Evolutionary conservation across 2,329 filamentous ascomycete genomes (phyloP).

Genomic region (Fusarium sp.): DNA sequence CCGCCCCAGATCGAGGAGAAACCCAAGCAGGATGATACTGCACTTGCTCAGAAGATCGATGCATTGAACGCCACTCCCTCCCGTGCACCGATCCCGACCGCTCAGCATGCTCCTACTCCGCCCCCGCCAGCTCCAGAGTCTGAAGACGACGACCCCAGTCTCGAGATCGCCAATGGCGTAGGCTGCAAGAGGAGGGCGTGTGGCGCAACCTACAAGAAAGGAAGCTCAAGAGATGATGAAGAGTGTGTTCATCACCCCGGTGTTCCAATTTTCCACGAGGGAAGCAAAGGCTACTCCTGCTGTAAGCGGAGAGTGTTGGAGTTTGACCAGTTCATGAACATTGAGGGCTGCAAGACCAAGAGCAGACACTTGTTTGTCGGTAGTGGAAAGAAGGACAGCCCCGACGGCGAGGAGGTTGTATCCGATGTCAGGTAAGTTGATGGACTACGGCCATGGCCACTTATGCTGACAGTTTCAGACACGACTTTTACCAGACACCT

Average conservation of each 20-base stretch:
- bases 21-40: slow-evolving; percentile 57
- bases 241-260: slow-evolving; percentile 91
- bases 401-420: slow-evolving; percentile 76
- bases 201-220: slow-evolving; percentile 72
- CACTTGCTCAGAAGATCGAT: slow-evolving; percentile 62
- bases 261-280: slow-evolving; percentile 94
- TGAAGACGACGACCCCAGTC: slow-evolving; percentile 85
- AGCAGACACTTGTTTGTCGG: slow-evolving; percentile 86
- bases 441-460: not conserved
- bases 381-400: slow-evolving; percentile 74
- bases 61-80: slow-evolving; percentile 64
- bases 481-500: slow-evolving; percentile 95
- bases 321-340: slow-evolving; percentile 98
- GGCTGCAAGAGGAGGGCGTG: slow-evolving; percentile 85
- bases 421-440: slow-evolving; percentile 77
- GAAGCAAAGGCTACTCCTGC: slow-evolving; percentile 97
- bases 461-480: slow-evolving; percentile 49
- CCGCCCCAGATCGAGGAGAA: slow-evolving; percentile 73
- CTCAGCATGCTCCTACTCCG: slow-evolving; percentile 62
- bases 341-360: slow-evolving; percentile 89
- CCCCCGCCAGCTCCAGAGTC: slow-evolving; percentile 78
- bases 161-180: slow-evolving; percentile 79
- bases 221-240: slow-evolving; percentile 74
- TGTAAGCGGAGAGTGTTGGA: slow-evolving; percentile 96
- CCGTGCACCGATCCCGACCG: slow-evolving; percentile 56